Conservation (phyloP, 306 rosid genomes). For the Citrullus colocynthis region DNA sequence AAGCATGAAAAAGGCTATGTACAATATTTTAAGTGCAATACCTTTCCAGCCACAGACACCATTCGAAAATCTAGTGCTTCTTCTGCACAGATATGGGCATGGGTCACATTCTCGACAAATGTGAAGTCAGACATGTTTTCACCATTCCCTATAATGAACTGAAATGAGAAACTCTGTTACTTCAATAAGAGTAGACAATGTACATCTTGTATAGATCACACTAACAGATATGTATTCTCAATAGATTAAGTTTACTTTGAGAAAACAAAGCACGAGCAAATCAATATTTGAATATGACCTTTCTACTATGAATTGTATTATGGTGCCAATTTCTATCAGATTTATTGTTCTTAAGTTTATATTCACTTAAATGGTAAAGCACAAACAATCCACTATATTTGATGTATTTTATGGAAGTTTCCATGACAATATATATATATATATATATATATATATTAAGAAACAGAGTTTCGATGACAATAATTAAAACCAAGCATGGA, state of each 20-base stretch:
- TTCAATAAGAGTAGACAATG: constrained; percentile 15
- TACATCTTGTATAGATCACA: neutral
- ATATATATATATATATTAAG: no score
- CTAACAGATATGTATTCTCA: neutral
- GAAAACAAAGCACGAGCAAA: neutral
- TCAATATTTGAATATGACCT: neutral
- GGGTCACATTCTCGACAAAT: constrained; percentile 62
- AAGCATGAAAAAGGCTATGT: constrained; percentile 4
- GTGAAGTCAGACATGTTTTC: constrained; percentile 67
- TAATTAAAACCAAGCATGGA: neutral
- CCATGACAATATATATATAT: neutral
- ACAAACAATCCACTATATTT: neutral
- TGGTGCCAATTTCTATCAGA: neutral
- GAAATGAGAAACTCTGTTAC: constrained; percentile 61
- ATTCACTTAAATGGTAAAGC: neutral
- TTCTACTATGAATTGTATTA: neutral
- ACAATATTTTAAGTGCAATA: constrained; percentile 7
- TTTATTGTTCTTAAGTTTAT: neutral
- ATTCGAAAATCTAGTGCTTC: constrained; percentile 54
- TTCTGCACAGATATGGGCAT: constrained; percentile 86
- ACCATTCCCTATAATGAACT: constrained; percentile 79
- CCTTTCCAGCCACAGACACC: constrained; percentile 79
- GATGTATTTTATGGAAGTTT: neutral
- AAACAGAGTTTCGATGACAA: neutral
- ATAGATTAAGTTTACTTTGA: neutral